phyloP scores from a whole-genome alignment of 164 flowering plant genomes.

The Stephania japonica region DNA sequence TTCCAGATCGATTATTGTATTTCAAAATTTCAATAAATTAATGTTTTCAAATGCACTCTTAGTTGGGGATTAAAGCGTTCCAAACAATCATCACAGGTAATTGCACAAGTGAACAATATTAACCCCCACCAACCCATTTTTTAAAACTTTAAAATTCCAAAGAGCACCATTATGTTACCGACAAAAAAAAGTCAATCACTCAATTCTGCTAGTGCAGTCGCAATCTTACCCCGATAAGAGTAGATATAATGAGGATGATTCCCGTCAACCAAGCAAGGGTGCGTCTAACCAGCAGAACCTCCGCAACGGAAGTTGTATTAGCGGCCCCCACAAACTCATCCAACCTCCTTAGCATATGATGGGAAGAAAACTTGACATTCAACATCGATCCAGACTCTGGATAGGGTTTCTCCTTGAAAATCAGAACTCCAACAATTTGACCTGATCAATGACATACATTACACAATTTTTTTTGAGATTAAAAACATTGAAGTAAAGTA shows the following conservation, averaged over 20 bases:
- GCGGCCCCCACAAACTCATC: conserved; percentile 33
- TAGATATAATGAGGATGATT: conserved; percentile 71
- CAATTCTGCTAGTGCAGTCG: background rate
- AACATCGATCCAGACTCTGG: conserved; percentile 33
- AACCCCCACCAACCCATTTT: background rate
- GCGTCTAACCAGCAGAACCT: conserved; percentile 53
- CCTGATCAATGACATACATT: conserved; percentile 37
- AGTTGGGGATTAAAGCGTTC: background rate
- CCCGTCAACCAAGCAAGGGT: conserved; percentile 93
- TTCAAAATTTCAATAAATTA: background rate
- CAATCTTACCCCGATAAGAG: conserved; percentile 78
- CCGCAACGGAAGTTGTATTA: conserved; percentile 17
- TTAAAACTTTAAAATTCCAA: background rate
- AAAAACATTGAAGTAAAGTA: background rate
- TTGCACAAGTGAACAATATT: background rate
- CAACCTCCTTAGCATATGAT: conserved; percentile 43
- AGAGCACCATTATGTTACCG: background rate
- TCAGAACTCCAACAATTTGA: conserved; percentile 67
- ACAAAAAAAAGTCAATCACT: background rate
- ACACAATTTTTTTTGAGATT: background rate
- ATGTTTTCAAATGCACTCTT: background rate
- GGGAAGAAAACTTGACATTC: conserved; percentile 36
- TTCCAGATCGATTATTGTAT: background rate
- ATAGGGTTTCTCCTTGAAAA: conserved; percentile 23
- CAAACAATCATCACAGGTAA: background rate